A percentile compares a stretch with the other conserved stretches of the same genome.
Evolutionary conservation across 305 asterid species (phyloP).

Genomic region (Euphrasia arctica): DNA sequence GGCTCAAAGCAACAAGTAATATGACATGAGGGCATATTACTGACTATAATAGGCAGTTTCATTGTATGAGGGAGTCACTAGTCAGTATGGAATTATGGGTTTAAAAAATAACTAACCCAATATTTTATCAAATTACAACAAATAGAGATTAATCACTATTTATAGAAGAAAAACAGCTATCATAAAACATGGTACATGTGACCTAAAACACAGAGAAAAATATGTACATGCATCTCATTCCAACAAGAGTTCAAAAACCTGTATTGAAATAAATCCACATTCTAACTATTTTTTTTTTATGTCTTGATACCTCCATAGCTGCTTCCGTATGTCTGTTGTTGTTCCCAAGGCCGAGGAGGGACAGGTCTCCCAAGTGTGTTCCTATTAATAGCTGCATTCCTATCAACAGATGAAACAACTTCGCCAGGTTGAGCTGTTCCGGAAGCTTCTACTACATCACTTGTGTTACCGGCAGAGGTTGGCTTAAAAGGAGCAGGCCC

Average conservation of each 20-base stretch:
- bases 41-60: background rate
- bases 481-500: constrained; percentile 90
- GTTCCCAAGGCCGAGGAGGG: constrained; percentile 97
- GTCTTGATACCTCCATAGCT: constrained; percentile 66
- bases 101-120: background rate
- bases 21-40: background rate
- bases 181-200: background rate
- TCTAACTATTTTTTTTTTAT: background rate
- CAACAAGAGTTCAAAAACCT: background rate
- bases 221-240: background rate
- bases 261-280: background rate
- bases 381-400: constrained; percentile 44
- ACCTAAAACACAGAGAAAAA: background rate
- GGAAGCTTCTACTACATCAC: constrained; percentile 89
- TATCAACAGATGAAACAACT: constrained; percentile 57
- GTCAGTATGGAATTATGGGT: background rate
- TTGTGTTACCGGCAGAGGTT: constrained; percentile 83
- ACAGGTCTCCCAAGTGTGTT: constrained; percentile 74
- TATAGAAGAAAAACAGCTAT: background rate
- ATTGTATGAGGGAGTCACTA: constrained; percentile 2
- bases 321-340: constrained; percentile 68
- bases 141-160: background rate
- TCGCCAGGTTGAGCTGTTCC: constrained; percentile 96
- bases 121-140: background rate
- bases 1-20: too few relatives aligned